Base-by-base conservation (phyloP, 345 rosid species). In the Pugionium cornutum region DNA sequence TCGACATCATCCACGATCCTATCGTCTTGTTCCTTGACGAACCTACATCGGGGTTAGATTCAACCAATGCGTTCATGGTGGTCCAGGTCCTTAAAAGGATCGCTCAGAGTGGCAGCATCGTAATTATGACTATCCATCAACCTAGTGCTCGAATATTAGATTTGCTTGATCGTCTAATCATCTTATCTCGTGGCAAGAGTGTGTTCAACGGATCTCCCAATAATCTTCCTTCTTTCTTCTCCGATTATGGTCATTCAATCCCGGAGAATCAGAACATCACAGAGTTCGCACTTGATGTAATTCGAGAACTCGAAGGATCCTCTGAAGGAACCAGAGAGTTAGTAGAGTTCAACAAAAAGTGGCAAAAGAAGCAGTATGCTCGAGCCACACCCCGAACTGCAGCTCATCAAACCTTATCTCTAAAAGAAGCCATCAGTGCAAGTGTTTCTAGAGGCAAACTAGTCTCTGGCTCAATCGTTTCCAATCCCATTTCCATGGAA, bases 21-120 rank as follows among this genome's bases (percentile, higher is more conserved):
- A 89, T 92, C 30, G 36, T 92, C 4, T 77, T 92, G 25, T 86
- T 92, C 71, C 87, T 92, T 2, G 98, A 92, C 44, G 98, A 92
- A 46, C 98, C 96, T 2, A 92, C 98, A 1, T 92, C 98, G 0
- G 98, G 98, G 0, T 71, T 92, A 36, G 98, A 92, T 69, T 92
- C 98, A 0, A 89, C 98, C 1, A 88, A 90, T 34, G 98, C 98
- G 29, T 92, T 73, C 64, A 86, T 82, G 98, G 97, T 92, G 35
- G 97, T 92, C 7, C 89, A 89, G 55, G 97, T 92, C 1, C 62
- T 92, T 32, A 91, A 88, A 58, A 74, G 90, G 18, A 92, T 92
- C 1, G 97, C 97, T 6, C 85, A 78, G 68, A 86, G 90, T 31
- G 98, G 98, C 6, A 92, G 98, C 48, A 77, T 89, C 9, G 97